Conservation (phyloP, 2,329 filamentous ascomycete species). For the Daldinia sp. region DNA sequence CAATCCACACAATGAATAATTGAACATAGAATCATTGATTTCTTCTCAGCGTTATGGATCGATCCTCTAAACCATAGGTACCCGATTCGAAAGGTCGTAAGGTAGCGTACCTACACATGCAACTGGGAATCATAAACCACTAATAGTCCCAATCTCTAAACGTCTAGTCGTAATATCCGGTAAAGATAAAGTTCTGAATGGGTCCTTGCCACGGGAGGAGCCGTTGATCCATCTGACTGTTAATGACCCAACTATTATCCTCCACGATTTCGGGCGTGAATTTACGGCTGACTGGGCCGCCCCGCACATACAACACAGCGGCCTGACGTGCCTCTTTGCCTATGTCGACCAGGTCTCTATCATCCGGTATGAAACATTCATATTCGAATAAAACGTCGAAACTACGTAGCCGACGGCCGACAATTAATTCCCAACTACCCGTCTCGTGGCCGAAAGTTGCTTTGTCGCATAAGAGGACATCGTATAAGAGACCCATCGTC, state of each 20-base stretch:
- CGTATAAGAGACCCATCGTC: conserved; percentile 44
- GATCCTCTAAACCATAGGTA: neutral
- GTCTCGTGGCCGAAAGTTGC: conserved; percentile 40
- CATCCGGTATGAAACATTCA: conserved; percentile 42
- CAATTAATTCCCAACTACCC: conserved; percentile 42
- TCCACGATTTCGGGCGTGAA: neutral
- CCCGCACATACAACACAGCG: conserved; percentile 43
- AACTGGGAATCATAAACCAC: neutral
- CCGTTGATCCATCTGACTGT: conserved; percentile 18
- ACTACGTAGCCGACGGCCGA: conserved; percentile 39
- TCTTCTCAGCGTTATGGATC: neutral
- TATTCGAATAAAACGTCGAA: conserved; percentile 41
- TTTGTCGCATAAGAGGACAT: conserved; percentile 41
- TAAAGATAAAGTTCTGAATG: conserved; percentile 35
- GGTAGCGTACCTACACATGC: neutral
- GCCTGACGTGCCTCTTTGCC: conserved; percentile 37
- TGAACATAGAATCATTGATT: too few species aligned
- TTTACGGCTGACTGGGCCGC: conserved; percentile 24
- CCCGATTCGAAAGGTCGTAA: neutral
- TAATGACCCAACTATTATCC: conserved; percentile 27
- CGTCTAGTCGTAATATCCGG: conserved; percentile 30
- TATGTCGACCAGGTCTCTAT: conserved; percentile 38
- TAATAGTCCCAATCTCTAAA: neutral
- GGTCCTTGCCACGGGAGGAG: conserved; percentile 42
- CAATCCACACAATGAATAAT: neutral